These are phyloP conservation scores for Orbilia quercus DNA, from an alignment of 2,329 filamentous ascomycete species.

Conservation along the genomic window DNA sequence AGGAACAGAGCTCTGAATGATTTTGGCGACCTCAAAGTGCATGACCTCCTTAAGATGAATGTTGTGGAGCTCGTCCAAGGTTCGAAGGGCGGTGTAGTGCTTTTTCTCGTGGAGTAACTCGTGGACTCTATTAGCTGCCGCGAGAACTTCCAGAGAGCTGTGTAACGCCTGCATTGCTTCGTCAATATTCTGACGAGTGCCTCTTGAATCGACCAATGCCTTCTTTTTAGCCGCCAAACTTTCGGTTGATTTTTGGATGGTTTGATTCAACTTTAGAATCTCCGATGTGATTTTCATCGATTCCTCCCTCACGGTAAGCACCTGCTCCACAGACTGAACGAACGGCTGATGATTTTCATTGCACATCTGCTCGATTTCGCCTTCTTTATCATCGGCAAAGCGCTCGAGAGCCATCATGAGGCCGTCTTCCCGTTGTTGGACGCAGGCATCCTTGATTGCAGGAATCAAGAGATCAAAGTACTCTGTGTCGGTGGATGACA, in stretches of 20 bases:
- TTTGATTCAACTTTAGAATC: constrained; percentile 91
- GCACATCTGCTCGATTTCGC: constrained; percentile 92
- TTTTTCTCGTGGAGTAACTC: constrained; percentile 91
- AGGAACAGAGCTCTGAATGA: constrained; percentile 95
- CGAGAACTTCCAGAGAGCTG: constrained; percentile 89
- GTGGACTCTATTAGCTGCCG: constrained; percentile 92
- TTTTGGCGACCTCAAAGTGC: constrained; percentile 91
- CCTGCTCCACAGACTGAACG: constrained; percentile 88
- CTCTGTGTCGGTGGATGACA: constrained; percentile 89
- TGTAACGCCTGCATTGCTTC: constrained; percentile 88
- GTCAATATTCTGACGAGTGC: constrained; percentile 93
- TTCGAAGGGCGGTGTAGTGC: constrained; percentile 93
- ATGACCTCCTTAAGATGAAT: constrained; percentile 94
- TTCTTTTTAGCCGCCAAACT: constrained; percentile 94
- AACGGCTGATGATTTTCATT: constrained; percentile 98
- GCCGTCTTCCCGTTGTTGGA: constrained; percentile 76
- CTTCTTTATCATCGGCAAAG: constrained; percentile 86
- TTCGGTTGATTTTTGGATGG: constrained; percentile 93
- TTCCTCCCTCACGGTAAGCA: constrained; percentile 90
- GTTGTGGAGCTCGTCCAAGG: constrained; percentile 93
- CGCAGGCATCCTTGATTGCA: constrained; percentile 87
- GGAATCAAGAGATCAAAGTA: constrained; percentile 96
- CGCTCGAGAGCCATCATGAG: constrained; percentile 81
- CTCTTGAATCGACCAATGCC: constrained; percentile 88
- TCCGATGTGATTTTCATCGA: constrained; percentile 89